phyloP scores from a whole-genome alignment of 345 rosid genomes.

The Eucalyptus regnans region DNA sequence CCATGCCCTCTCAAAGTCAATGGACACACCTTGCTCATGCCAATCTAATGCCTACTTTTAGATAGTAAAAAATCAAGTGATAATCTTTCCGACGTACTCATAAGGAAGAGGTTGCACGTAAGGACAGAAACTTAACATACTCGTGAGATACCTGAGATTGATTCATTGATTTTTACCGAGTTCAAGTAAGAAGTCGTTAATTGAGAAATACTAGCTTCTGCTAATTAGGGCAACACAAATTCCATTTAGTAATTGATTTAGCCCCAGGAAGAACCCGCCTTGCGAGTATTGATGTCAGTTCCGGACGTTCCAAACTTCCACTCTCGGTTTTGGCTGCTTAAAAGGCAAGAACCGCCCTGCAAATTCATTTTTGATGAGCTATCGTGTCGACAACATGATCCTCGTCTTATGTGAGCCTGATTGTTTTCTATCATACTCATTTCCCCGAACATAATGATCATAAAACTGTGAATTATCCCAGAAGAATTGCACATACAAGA shows the following conservation, averaged over 20 bases:
- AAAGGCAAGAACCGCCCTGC: neutral
- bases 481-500: no score
- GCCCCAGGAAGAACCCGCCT: neutral
- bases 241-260: neutral
- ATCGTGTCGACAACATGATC: neutral
- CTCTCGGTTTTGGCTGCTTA: neutral
- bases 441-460: no score
- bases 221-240: neutral
- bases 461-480: no score
- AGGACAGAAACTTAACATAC: no score
- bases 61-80: no score
- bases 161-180: no score
- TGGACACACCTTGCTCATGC: neutral
- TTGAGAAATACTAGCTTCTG: neutral
- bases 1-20: neutral
- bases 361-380: neutral
- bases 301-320: neutral
- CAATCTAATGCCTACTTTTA: no score
- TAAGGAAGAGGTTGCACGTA: no score
- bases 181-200: neutral
- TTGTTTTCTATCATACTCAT: no score
- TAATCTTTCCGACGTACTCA: no score
- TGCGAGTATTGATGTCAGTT: neutral
- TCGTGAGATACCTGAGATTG: no score
- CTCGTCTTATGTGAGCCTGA: neutral